phyloP scores from a whole-genome alignment of 192 early-diverging fungal genomes.

The Gigaspora rosea region DNA sequence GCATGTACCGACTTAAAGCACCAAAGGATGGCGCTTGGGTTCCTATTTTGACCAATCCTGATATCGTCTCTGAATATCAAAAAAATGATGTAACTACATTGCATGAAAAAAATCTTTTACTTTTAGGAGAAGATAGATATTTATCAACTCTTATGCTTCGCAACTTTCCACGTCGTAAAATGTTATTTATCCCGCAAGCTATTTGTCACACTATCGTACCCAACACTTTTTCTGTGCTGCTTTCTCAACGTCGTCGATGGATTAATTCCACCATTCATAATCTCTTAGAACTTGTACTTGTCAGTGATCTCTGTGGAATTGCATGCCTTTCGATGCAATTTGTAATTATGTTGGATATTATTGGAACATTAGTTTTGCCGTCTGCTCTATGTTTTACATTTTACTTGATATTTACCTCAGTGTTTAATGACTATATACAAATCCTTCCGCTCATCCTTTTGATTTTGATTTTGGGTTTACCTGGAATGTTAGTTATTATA shows the following conservation, averaged over 20 bases:
- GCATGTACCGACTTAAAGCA: conserved; percentile 93
- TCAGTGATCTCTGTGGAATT: conserved; percentile 88
- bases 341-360: conserved; percentile 90
- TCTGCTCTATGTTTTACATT: conserved; percentile 65
- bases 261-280: conserved; percentile 96
- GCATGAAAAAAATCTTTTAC: conserved; percentile 80
- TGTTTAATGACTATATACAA: too few relatives aligned
- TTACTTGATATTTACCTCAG: too few relatives aligned
- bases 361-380: conserved; percentile 88
- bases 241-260: conserved; percentile 90
- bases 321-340: conserved; percentile 98
- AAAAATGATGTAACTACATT: conserved; percentile 62
- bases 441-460: too few relatives aligned
- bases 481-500: too few relatives aligned
- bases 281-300: conserved; percentile 82
- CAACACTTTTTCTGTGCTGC: conserved; percentile 52
- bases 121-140: conserved; percentile 84
- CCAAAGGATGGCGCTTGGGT: conserved; percentile 66
- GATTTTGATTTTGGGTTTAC: too few relatives aligned
- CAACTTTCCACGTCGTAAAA: conserved; percentile 80
- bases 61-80: too few relatives aligned
- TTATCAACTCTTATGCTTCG: conserved; percentile 80
- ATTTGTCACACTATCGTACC: too few relatives aligned
- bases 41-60: too few relatives aligned
- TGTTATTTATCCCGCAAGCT: conserved; percentile 35